Percentiles rank a stretch among this genome's conserved stretches.
These are phyloP conservation scores for Haplosporangium gracile DNA, from an alignment of 192 early-diverging fungal species.

Conservation along the genomic window DNA sequence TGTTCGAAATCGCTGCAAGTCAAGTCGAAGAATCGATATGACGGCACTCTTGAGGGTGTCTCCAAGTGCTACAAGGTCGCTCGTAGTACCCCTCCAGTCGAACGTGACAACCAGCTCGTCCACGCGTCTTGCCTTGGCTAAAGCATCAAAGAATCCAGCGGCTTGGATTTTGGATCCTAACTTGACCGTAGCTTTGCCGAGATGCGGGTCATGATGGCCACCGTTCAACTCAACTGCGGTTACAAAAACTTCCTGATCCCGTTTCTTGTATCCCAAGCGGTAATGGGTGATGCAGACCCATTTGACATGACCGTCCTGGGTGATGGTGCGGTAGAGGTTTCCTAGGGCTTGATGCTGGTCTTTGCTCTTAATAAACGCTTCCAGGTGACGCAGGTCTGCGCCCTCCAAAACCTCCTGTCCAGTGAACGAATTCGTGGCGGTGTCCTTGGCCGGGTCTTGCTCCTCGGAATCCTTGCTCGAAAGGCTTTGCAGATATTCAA, in stretches of 20 bases:
- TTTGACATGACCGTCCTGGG: not conserved
- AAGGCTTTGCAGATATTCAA: too few relatives aligned
- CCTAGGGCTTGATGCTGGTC: not conserved
- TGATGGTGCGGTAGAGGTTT: not conserved
- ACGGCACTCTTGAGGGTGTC: not conserved
- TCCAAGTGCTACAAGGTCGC: not conserved
- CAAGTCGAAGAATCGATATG: not conserved
- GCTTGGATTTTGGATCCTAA: not conserved
- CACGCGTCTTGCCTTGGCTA: constrained; percentile 1
- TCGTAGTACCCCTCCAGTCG: not conserved
- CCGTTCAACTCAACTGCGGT: not conserved
- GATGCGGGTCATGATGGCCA: not conserved
- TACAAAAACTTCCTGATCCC: not conserved
- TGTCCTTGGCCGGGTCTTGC: too few relatives aligned
- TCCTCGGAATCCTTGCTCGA: not conserved
- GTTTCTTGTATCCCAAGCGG: not conserved
- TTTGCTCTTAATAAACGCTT: too few relatives aligned
- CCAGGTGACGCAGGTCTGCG: too few relatives aligned
- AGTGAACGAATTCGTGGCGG: too few relatives aligned
- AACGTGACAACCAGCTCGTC: not conserved
- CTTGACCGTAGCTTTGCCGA: not conserved
- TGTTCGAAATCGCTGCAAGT: not conserved
- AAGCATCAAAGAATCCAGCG: not conserved
- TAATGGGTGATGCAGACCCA: not conserved
- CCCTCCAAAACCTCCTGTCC: not conserved